Evolutionary conservation across 75 land plant species (phyloP), one percentile per base, ranked within the genome.

Genomic region (Ceratopteris richardii): DNA sequence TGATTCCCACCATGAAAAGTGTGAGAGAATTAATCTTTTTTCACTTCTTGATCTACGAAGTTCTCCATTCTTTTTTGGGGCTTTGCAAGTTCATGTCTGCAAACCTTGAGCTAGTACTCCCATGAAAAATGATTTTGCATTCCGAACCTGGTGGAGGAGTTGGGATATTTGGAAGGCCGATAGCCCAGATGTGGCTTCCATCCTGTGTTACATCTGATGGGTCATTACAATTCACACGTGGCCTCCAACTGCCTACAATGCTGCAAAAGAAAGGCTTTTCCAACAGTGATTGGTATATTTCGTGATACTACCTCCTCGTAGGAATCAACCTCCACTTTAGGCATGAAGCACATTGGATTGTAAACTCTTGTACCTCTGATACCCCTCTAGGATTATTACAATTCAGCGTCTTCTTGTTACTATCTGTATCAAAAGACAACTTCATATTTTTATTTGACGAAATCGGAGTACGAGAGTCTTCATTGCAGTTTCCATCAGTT

Each of bases 251-350:
- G 9, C 7, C 37, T 33, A 9, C 37, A 60, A 61, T 59, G 48
- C 74, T 80, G 70, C 96, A 90, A 0, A 48, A 44, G 67, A 82
- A 90, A 20, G 92, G 96, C 0, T 67, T 17, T 52, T 87, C 77
- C 23, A 83, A 42, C 41, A 86, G 73, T 33, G 63, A 65, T 56
- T 76, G 81, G 17, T 93, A 70, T 29, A 90, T 90, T 20, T 80
- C 82, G 64, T 90, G 88, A 54, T 90, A 90, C 42, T 75, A 72
- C 57, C 75, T 85, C 63, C 87, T 83, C 7, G 82, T 81, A 14
- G 92, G 88, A 25, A 90, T 75, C 16, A 90, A 61, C 58, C 96
- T 78, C 96, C 96, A 90, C 40, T 90, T 80, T 25, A 83, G 64
- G 62, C 96, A 90, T 0, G 36, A 20, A 1, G 84, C 78, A 66